A percentile compares a stretch with the other conserved stretches of the same genome.
These are phyloP conservation scores for Ilex asprella DNA, from an alignment of 257 asterid genomes.

Conservation along the genomic window DNA sequence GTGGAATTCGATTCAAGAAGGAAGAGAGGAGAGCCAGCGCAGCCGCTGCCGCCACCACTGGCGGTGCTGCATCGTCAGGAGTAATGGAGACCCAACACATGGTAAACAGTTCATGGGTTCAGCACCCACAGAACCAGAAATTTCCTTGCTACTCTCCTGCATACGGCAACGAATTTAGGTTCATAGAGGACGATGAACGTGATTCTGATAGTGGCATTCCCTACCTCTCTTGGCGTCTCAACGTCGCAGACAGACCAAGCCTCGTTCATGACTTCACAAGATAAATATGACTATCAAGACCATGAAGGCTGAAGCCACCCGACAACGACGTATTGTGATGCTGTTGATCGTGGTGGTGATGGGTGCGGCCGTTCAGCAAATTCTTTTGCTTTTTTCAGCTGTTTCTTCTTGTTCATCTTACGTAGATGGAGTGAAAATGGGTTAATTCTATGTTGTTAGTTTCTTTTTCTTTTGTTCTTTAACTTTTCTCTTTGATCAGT, in stretches of 20 bases:
- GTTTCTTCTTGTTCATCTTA: constrained; percentile 25
- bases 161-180: constrained; percentile 52
- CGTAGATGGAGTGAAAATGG: constrained; percentile 70
- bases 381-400: constrained; percentile 43
- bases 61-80: constrained; percentile 9
- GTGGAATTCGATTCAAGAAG: constrained; percentile 94
- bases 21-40: constrained; percentile 94
- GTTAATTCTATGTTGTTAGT: constrained; percentile 52
- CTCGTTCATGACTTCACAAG: constrained; percentile 71
- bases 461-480: constrained; percentile 18
- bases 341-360: constrained; percentile 27
- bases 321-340: constrained; percentile 9
- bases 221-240: constrained; percentile 72
- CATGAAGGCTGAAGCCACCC: not conserved
- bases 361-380: constrained; percentile 23
- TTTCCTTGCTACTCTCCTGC: constrained; percentile 25
- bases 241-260: constrained; percentile 59
- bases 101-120: constrained; percentile 45
- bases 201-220: constrained; percentile 50
- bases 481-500: constrained; percentile 6
- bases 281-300: constrained; percentile 13
- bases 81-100: constrained; percentile 35
- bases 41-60: constrained; percentile 46
- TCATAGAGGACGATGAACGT: constrained; percentile 48
- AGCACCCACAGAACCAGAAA: constrained; percentile 28